Percentiles rank a stretch among this genome's conserved stretches.
These are phyloP conservation scores for Exophiala xenobiotica DNA, from an alignment of 2,329 filamentous ascomycete genomes.

Conservation along the genomic window DNA sequence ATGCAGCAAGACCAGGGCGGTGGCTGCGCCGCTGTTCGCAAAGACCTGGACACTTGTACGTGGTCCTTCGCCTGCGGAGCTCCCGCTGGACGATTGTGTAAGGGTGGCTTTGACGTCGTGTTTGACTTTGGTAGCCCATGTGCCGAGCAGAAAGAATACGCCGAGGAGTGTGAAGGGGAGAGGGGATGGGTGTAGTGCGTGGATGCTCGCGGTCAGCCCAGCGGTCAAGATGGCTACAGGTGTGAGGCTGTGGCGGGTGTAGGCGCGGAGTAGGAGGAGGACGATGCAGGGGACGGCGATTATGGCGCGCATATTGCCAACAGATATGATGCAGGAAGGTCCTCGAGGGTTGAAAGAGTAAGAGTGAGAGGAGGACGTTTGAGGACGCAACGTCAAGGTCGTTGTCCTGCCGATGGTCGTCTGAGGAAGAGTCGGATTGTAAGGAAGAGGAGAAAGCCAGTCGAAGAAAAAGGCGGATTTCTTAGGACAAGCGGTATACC, in stretches of 20 bases:
- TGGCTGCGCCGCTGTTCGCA: slow-evolving; percentile 80
- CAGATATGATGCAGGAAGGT: no score
- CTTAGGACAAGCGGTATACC: no score
- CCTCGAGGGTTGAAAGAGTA: no score
- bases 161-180: slow-evolving; percentile 81
- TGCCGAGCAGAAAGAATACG: slow-evolving; percentile 85
- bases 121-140: slow-evolving; percentile 82
- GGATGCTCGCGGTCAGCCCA: slow-evolving; percentile 69
- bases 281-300: slow-evolving; percentile 50
- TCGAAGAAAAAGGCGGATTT: no score
- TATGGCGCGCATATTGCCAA: slow-evolving; percentile 41
- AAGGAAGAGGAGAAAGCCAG: no score
- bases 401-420: no score
- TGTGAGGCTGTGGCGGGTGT: slow-evolving; percentile 74
- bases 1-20: slow-evolving; percentile 54
- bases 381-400: no score
- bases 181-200: slow-evolving; percentile 91
- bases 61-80: slow-evolving; percentile 71
- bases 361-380: no score
- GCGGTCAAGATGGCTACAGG: slow-evolving; percentile 71
- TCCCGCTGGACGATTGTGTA: slow-evolving; percentile 73
- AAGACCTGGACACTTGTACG: slow-evolving; percentile 86
- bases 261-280: slow-evolving; percentile 65
- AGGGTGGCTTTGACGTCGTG: slow-evolving; percentile 79
- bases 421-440: no score